Evolutionary conservation across 345 rosid genomes (phyloP).

Genomic region (Geranium brycei): DNA sequence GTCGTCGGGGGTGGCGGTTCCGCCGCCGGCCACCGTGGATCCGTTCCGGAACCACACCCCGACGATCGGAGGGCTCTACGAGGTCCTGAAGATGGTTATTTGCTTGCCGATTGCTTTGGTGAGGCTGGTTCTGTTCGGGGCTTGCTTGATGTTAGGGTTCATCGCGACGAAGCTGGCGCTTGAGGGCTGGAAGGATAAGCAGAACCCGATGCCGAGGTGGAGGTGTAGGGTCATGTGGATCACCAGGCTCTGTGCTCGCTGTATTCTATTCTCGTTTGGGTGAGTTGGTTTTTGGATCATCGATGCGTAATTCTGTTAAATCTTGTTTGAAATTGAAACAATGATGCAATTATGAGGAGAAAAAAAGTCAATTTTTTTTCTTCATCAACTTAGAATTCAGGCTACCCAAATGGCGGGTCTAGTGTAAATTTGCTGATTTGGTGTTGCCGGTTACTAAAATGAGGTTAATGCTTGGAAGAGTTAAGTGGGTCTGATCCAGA

Average conservation of each 20-base stretch:
- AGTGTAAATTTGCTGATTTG: no score
- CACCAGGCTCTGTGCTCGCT: constrained; percentile 61
- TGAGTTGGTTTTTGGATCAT: constrained; percentile 11
- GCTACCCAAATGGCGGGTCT: no score
- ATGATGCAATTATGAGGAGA: no score
- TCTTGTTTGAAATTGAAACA: no score
- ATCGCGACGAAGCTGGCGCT: constrained; percentile 66
- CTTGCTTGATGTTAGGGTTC: constrained; percentile 50
- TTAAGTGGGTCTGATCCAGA: no score
- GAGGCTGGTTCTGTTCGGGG: constrained; percentile 55
- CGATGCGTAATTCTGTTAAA: no score
- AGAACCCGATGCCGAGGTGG: constrained; percentile 84
- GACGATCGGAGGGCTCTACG: constrained; percentile 47
- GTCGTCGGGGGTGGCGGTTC: constrained; percentile 34
- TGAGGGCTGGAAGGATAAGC: constrained; percentile 70
- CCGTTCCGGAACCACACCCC: constrained; percentile 68
- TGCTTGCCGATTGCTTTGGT: constrained; percentile 57
- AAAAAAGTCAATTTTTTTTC: no score
- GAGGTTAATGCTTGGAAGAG: no score
- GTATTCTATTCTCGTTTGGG: constrained; percentile 91
- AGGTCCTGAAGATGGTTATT: constrained; percentile 48
- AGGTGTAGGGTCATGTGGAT: constrained; percentile 79
- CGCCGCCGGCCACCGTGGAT: constrained; percentile 38
- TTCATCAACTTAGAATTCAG: no score
- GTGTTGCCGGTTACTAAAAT: no score